Evolutionary conservation across 345 rosid genomes (phyloP).

Genomic region (Passiflora organensis): DNA sequence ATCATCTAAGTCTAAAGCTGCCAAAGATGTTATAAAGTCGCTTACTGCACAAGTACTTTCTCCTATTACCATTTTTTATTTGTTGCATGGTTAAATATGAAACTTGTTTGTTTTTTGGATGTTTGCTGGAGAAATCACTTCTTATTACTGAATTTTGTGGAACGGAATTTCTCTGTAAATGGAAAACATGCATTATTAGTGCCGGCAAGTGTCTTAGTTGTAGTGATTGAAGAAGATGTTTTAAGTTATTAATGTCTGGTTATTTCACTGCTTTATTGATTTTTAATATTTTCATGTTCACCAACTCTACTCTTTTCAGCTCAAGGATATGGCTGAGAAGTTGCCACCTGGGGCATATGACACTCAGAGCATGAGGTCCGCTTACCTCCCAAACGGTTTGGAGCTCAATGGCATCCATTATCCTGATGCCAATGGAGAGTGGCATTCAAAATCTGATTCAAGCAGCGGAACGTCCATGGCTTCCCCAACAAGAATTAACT

Average conservation of each 20-base stretch:
- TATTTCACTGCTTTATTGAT: not conserved
- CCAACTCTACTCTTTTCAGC: slow-evolving; percentile 40
- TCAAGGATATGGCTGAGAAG: slow-evolving; percentile 83
- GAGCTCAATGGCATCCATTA: slow-evolving; percentile 61
- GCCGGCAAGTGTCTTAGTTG: not conserved
- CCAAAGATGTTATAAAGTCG: slow-evolving; percentile 93
- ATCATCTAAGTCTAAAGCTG: slow-evolving; percentile 76
- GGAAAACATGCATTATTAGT: not conserved
- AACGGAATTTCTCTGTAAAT: not conserved
- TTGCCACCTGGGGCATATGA: slow-evolving; percentile 68
- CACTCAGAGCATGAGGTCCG: slow-evolving; percentile 39
- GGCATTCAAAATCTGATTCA: slow-evolving; percentile 59
- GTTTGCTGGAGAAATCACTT: not conserved
- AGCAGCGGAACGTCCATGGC: slow-evolving; percentile 39
- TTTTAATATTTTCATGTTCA: not conserved
- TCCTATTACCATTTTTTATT: slow-evolving; percentile 3
- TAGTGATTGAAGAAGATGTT: not conserved
- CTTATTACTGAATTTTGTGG: not conserved
- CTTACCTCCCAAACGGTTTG: slow-evolving; percentile 48
- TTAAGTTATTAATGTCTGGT: not conserved
- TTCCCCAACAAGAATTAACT: slow-evolving; percentile 38
- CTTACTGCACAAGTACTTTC: slow-evolving; percentile 77
- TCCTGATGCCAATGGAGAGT: slow-evolving; percentile 56
- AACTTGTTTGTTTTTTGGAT: not conserved
- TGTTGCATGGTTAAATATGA: slow-evolving; percentile 1